phyloP scores from a whole-genome alignment of 176 grass and related monocot genomes.

The Ananas comosus region DNA sequence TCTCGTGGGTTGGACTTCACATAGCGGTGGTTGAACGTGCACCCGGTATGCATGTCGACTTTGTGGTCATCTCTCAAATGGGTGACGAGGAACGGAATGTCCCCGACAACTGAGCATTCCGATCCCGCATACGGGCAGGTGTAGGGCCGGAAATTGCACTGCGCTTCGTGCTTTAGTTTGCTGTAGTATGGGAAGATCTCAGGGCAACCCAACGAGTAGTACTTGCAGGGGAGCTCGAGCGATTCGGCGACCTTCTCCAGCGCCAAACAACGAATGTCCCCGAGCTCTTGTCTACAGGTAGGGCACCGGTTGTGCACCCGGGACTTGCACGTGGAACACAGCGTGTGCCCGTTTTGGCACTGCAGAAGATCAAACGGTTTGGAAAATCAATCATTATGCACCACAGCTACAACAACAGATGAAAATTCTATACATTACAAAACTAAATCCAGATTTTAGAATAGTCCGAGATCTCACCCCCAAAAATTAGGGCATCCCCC shows the following conservation, averaged over 20 bases:
- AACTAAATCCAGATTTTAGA: neutral
- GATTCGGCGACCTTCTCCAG: constrained; percentile 28
- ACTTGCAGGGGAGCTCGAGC: constrained; percentile 26
- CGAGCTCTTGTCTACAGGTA: constrained; percentile 30
- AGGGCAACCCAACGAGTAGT: constrained; percentile 16
- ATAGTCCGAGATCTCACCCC: too few species aligned
- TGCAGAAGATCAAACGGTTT: neutral
- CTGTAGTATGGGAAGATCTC: constrained; percentile 31
- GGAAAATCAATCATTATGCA: neutral
- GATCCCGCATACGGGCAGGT: constrained; percentile 25
- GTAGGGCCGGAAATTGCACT: constrained; percentile 23
- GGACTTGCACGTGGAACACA: constrained; percentile 23
- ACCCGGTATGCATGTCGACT: constrained; percentile 28
- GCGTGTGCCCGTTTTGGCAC: constrained; percentile 25
- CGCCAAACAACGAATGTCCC: constrained; percentile 25
- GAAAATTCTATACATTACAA: neutral
- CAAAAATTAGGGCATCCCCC: too few species aligned
- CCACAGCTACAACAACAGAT: neutral
- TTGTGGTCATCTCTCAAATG: constrained; percentile 27
- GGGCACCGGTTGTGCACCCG: constrained; percentile 29
- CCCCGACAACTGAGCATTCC: constrained; percentile 26
- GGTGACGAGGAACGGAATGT: constrained; percentile 20
- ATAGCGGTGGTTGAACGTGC: constrained; percentile 27
- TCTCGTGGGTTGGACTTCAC: constrained; percentile 27
- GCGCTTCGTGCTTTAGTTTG: constrained; percentile 27